phyloP scores from a whole-genome alignment of 2,329 filamentous ascomycete genomes.

The Cladosporium phlei region DNA sequence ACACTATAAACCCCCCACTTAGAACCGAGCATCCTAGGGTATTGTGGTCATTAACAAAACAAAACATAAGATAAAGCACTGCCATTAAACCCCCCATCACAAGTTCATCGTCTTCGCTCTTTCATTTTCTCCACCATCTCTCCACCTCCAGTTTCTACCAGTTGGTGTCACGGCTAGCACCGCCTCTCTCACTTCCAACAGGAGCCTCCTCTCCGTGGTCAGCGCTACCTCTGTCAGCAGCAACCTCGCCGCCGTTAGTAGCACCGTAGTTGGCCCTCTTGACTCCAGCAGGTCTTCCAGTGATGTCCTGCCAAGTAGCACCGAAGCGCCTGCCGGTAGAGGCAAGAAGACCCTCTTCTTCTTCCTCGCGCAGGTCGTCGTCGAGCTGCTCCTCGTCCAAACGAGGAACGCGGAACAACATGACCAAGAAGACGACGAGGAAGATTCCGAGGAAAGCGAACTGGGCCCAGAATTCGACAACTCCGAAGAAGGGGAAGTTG shows the following conservation, averaged over 20 bases:
- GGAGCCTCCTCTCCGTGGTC: slow-evolving; percentile 17
- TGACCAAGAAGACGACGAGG: slow-evolving; percentile 71
- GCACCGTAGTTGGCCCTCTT: slow-evolving; percentile 30
- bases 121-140: neutral
- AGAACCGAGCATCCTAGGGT: neutral
- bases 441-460: slow-evolving; percentile 83
- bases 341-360: slow-evolving; percentile 87
- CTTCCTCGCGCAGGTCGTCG: slow-evolving; percentile 82
- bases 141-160: slow-evolving; percentile 6
- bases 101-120: too few species aligned
- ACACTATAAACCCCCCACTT: too few species aligned
- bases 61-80: neutral
- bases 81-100: slow-evolving; percentile 1
- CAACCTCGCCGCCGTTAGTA: slow-evolving; percentile 11
- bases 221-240: slow-evolving; percentile 15
- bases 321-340: slow-evolving; percentile 77
- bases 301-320: slow-evolving; percentile 85
- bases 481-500: slow-evolving; percentile 93
- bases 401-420: slow-evolving; percentile 74
- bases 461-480: slow-evolving; percentile 92
- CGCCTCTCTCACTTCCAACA: slow-evolving; percentile 8
- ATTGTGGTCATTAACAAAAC: neutral
- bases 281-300: slow-evolving; percentile 49
- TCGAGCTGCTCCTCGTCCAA: slow-evolving; percentile 74
- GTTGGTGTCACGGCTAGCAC: slow-evolving; percentile 16